Percentiles rank a stretch among this genome's conserved stretches.
Conservation (phyloP, 2,329 filamentous ascomycete genomes). For the Fusarium tjaetaba region DNA sequence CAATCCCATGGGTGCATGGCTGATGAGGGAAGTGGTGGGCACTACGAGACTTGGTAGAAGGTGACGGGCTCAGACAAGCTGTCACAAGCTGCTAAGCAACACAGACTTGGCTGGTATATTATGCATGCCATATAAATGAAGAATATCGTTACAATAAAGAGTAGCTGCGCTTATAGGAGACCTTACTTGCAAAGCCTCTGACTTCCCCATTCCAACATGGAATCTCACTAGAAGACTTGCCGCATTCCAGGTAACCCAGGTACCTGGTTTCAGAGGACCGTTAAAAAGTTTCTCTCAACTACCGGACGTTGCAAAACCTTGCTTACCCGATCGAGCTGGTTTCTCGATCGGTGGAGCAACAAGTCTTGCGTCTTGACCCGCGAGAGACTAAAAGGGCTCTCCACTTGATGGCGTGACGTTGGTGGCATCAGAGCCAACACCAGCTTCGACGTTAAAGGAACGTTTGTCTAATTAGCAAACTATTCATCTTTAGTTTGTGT, state of each 20-base stretch:
- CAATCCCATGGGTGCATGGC: neutral
- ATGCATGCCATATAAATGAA: neutral
- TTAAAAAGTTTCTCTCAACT: constrained; percentile 9
- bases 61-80: neutral
- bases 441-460: neutral
- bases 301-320: constrained; percentile 1
- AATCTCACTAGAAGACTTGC: constrained; percentile 10
- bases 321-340: neutral
- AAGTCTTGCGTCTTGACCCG: neutral
- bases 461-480: neutral
- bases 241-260: constrained; percentile 11
- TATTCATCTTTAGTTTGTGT: neutral
- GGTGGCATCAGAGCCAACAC: constrained; percentile 1
- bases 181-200: neutral
- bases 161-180: neutral
- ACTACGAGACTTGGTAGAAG: neutral
- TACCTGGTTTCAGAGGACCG: neutral
- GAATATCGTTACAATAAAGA: neutral
- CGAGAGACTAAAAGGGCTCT: neutral
- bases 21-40: neutral
- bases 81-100: neutral
- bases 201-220: neutral
- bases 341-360: neutral
- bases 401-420: neutral
- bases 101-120: too few relatives aligned